These are phyloP conservation scores for Irpex sp. DNA, from an alignment of 1,284 basidiomycete genomes.

Conservation along the genomic window DNA sequence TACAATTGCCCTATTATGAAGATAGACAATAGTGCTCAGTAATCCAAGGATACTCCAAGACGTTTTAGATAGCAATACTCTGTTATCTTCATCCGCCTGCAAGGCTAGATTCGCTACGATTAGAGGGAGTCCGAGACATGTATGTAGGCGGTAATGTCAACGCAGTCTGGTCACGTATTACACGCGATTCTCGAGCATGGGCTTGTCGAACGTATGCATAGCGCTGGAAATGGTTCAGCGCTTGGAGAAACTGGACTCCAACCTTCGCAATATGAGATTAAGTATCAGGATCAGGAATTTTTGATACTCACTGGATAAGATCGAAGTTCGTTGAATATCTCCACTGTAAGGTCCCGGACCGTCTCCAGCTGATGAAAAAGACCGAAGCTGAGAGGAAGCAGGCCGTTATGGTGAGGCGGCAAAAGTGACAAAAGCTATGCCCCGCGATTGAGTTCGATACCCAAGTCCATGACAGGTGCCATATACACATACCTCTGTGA, in stretches of 20 bases:
- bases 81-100: slow-evolving; percentile 39
- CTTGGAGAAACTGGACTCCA: slow-evolving; percentile 85
- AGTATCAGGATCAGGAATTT: slow-evolving; percentile 2
- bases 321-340: slow-evolving; percentile 86
- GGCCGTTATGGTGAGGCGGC: slow-evolving; percentile 85
- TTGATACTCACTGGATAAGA: slow-evolving; percentile 70
- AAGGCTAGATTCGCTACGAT: slow-evolving; percentile 57
- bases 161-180: slow-evolving; percentile 47
- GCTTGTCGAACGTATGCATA: slow-evolving; percentile 86
- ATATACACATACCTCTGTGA: slow-evolving; percentile 78
- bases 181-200: slow-evolving; percentile 61
- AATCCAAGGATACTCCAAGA: neutral
- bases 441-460: neutral
- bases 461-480: too few species aligned
- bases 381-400: slow-evolving; percentile 89
- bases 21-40: neutral
- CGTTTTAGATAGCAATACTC: slow-evolving; percentile 2
- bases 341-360: slow-evolving; percentile 84
- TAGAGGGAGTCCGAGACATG: slow-evolving; percentile 51
- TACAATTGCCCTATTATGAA: neutral
- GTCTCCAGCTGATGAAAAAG: slow-evolving; percentile 87
- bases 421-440: slow-evolving; percentile 81
- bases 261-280: slow-evolving; percentile 57
- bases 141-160: slow-evolving; percentile 41
- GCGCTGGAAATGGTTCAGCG: slow-evolving; percentile 92